Base-by-base conservation (phyloP, 352 stramenopile species). In the Phytophthora pini region DNA sequence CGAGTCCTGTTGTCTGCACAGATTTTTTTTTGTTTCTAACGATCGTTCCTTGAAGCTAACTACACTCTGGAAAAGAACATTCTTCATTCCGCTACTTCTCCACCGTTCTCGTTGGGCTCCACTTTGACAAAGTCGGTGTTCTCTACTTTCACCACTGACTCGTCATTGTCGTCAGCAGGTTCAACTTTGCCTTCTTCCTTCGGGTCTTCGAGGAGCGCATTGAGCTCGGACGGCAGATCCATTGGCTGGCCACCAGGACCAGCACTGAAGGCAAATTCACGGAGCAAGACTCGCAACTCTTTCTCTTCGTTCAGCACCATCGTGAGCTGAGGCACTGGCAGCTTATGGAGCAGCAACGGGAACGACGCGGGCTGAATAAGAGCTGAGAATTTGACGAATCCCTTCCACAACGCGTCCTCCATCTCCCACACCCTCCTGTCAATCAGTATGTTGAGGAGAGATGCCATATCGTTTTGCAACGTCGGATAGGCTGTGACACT, bases 311-410 rank as follows among this genome's bases (percentile, higher is more conserved):
- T 72, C 31, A 94, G 53, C 34, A 92, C 59, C 31, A 61, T 65
- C 13, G 62, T 54, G 27, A 92, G 72, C 50, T 90, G 84, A 12
- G 50, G 49, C n/a, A 77, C 40, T 5, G 84, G 84, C 11, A 94
- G 72, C 27, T 65, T 73, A 20, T 79, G 68, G 0, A 90, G 65
- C n/a, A 94, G 66, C 50, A 92, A 47, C 4, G 77, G 68, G 51
- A 93, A 89, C 46, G 82, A 92, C 57, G 82, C 79, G 31, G 86
- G 86, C 54, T 93, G 84, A 29, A 93, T 79, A 9, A 93, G 75
- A 8, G 79, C 86, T 47, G 82, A 70, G 39, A 84, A 90, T 61
- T 94, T 94, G 47, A 94, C 74, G 41, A 92, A 94, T 12, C 84
- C 86, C 39, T 88, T 91, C 86, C 86, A 93, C 39, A 92, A 50